A percentile compares a stretch with the other conserved stretches of the same genome.
phyloP scores from a whole-genome alignment of 352 stramenopile genomes.

The Phytophthora europaea region DNA sequence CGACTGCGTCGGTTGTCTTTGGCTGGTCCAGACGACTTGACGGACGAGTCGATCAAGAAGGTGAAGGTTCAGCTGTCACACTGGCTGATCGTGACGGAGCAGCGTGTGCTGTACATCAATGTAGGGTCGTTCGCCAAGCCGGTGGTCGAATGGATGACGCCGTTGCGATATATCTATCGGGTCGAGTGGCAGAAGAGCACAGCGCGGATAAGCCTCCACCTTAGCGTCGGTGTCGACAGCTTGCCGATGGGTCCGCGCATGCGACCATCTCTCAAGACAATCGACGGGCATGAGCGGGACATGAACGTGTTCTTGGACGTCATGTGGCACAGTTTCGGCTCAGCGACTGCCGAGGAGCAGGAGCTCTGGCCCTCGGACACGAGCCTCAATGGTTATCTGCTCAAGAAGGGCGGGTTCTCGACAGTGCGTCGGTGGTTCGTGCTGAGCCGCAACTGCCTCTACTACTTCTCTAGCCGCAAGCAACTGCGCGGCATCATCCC shows the following conservation, averaged over 20 bases:
- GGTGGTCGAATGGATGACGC: slow-evolving; percentile 90
- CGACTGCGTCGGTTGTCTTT: slow-evolving; percentile 37
- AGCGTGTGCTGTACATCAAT: slow-evolving; percentile 89
- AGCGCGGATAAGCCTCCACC: slow-evolving; percentile 71
- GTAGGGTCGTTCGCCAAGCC: slow-evolving; percentile 81
- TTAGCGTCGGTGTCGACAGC: slow-evolving; percentile 89
- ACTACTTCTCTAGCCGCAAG: slow-evolving; percentile 89
- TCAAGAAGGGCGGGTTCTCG: slow-evolving; percentile 88
- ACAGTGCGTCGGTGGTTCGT: slow-evolving; percentile 90
- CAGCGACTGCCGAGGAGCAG: slow-evolving; percentile 84
- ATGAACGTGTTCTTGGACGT: slow-evolving; percentile 91
- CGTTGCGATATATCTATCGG: slow-evolving; percentile 88
- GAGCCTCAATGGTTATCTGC: slow-evolving; percentile 85
- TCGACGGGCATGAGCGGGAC: slow-evolving; percentile 83
- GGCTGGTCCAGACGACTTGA: slow-evolving; percentile 24
- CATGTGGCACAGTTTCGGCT: slow-evolving; percentile 91
- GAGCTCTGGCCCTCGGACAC: slow-evolving; percentile 92
- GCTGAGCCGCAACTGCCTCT: slow-evolving; percentile 89
- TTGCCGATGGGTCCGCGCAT: slow-evolving; percentile 81
- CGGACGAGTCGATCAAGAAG: slow-evolving; percentile 47
- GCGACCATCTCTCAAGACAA: slow-evolving; percentile 71
- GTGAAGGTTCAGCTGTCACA: slow-evolving; percentile 83
- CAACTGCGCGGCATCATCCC: slow-evolving; percentile 90
- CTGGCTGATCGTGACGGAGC: slow-evolving; percentile 91
- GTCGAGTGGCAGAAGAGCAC: slow-evolving; percentile 75